Base-by-base conservation (phyloP, 2,329 filamentous ascomycete species). In the Boeremia lycopersici region DNA sequence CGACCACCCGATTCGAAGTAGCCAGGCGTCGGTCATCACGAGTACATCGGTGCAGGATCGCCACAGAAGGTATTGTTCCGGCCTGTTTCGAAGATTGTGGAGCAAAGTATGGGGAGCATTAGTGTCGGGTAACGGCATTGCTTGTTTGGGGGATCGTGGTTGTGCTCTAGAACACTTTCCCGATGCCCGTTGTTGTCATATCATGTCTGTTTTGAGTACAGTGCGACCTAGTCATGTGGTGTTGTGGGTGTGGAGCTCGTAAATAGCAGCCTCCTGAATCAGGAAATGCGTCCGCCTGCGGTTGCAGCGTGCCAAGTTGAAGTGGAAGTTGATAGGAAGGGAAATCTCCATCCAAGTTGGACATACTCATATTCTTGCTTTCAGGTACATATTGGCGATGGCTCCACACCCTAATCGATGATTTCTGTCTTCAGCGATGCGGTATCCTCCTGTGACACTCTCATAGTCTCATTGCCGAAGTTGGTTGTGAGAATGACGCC, bases 221-320 rank as follows among this genome's bases (percentile, higher is more conserved):
- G 11, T 2, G 36, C 6, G 28, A 31, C 25, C 12, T 8, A 7
- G 13, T 29, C 35, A 28, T 19, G 31, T 42, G 46, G 41, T 46
- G 46, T 39, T 30, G 30, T 50, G 46, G 46, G 41, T 46, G 46
- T 39, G 36, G 30, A 55, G 46, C 42, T 50, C 52, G 36, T 47
- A 50, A 46, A 29, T 15, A 26, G 26, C 17, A 8, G 19, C 12
- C 15, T 3, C 15, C 33, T 15, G 10, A 2, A 46, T 33, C 6
- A 31, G 60, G 63, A 6, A 69, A 76, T 48, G 70, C 48, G 34
- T 73, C 39, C 59, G 75, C 25, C 15, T 10, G 33, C 13, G 10
- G 30, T 31, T 31, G 30, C 30, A 31, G 30, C 13, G 30, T 31
- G 19, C 19, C 19, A 5, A 23, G 19, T 23, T 23, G 5, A 23